Conservation (phyloP, 1,284 basidiomycete species). For the Limonomyces culmigenus region DNA sequence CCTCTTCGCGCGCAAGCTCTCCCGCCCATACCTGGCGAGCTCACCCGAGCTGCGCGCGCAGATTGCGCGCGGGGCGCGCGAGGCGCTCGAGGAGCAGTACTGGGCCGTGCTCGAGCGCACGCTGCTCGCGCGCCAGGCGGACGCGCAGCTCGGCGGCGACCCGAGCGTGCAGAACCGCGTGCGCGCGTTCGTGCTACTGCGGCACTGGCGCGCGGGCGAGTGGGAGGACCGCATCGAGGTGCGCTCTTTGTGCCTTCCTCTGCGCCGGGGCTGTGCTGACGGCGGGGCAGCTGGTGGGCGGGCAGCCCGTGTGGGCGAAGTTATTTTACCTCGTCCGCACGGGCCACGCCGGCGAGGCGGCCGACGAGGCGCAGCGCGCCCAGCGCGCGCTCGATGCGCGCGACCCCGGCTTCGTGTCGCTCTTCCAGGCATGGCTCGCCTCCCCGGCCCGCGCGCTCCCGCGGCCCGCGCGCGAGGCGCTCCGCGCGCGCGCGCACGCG, state of each 20-base stretch:
- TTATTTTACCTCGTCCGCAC: conserved; percentile 84
- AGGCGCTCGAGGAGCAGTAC: conserved; percentile 73
- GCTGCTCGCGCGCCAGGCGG: conserved; percentile 68
- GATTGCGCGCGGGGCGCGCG: conserved; percentile 56
- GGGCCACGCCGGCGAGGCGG: conserved; percentile 69
- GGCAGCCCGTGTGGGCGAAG: conserved; percentile 85
- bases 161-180: conserved; percentile 85
- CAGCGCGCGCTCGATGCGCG: conserved; percentile 65
- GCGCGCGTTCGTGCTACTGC: conserved; percentile 68
- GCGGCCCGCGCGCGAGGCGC: conserved; percentile 13
- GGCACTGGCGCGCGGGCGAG: conserved; percentile 66
- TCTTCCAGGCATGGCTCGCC: conserved; percentile 80
- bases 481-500: conserved; percentile 37
- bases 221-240: conserved; percentile 83
- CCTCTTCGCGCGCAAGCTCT: conserved; percentile 55
- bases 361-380: conserved; percentile 58
- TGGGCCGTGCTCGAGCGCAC: conserved; percentile 76
- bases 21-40: conserved; percentile 55
- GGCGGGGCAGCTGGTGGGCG: conserved; percentile 47
- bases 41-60: conserved; percentile 43
- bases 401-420: conserved; percentile 73
- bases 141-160: conserved; percentile 83
- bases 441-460: conserved; percentile 56
- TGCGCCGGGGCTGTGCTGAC: not conserved
- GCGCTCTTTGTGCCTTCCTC: conserved; percentile 9